Evolutionary conservation across 768 basidiomycete genomes (phyloP).

Genomic region (Phaffia tasmanica): DNA sequence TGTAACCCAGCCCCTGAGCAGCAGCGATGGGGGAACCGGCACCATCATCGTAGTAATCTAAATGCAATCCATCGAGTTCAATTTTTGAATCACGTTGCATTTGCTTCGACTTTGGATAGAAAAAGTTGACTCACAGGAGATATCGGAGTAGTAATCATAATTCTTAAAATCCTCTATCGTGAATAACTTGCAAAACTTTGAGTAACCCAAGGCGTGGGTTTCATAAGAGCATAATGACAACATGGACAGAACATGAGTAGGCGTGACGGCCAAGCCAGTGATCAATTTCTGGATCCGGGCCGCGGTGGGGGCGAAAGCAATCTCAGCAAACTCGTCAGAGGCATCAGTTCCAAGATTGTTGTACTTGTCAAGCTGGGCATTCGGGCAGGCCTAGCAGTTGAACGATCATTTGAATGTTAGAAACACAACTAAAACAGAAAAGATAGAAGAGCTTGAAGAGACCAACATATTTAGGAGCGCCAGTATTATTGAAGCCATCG

Average conservation of each 20-base stretch:
- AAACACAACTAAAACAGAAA: no score
- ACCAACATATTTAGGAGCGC: no score
- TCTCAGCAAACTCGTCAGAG: slow-evolving; percentile 28
- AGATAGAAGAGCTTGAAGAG: no score
- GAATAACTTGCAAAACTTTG: slow-evolving; percentile 81
- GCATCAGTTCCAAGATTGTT: slow-evolving; percentile 30
- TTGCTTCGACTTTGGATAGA: neutral
- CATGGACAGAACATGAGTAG: neutral
- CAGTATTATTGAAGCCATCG: slow-evolving; percentile 33
- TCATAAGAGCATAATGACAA: slow-evolving; percentile 30
- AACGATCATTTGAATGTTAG: no score
- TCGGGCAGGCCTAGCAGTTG: slow-evolving; percentile 32
- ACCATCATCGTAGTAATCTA: slow-evolving; percentile 45
- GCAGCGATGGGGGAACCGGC: slow-evolving; percentile 68
- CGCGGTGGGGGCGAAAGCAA: slow-evolving; percentile 29
- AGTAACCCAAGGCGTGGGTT: slow-evolving; percentile 86
- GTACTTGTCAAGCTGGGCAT: slow-evolving; percentile 28
- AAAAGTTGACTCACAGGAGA: no score
- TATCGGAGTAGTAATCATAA: slow-evolving; percentile 66
- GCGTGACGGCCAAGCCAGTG: neutral
- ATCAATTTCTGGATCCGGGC: slow-evolving; percentile 47
- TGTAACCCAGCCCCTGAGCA: slow-evolving; percentile 57
- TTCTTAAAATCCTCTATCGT: slow-evolving; percentile 88
- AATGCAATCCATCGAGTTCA: no score
- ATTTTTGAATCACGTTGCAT: neutral